These are phyloP conservation scores for Raffaelea deltoideospora DNA, from an alignment of 2,329 filamentous ascomycete species.

Conservation along the genomic window DNA sequence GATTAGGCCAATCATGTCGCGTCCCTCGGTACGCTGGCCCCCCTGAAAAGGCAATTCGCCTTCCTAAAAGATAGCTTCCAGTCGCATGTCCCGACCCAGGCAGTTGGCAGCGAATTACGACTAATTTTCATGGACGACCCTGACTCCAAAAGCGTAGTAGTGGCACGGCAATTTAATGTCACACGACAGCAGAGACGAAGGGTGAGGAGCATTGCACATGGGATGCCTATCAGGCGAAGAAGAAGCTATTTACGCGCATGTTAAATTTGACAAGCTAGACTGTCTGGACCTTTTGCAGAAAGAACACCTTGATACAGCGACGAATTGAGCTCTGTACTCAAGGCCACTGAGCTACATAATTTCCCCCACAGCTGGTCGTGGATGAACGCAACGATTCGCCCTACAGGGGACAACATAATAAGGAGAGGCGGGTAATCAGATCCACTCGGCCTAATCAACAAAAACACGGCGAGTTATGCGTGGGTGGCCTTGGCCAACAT, in stretches of 20 bases:
- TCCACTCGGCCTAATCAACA: conserved; percentile 1
- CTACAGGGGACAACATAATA: conserved; percentile 1
- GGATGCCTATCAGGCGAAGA: too few species aligned
- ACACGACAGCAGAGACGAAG: neutral
- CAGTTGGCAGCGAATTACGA: neutral
- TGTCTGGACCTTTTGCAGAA: neutral
- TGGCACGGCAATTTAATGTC: conserved; percentile 1
- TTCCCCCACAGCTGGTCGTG: conserved; percentile 1
- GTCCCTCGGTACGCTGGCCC: neutral
- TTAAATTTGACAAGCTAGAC: neutral
- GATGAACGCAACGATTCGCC: conserved; percentile 1
- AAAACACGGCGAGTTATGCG: neutral
- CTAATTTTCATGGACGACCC: neutral
- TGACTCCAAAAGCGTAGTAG: neutral
- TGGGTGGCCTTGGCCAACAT: neutral
- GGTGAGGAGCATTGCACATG: neutral
- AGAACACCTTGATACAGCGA: neutral
- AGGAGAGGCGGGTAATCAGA: conserved; percentile 1
- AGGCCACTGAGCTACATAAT: neutral
- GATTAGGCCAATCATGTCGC: neutral
- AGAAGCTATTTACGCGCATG: too few species aligned
- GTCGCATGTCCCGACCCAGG: neutral
- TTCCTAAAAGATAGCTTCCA: neutral
- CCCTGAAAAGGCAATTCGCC: neutral
- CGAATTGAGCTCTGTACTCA: neutral